phyloP scores from a whole-genome alignment of 176 grass and related monocot species.

The Hordeum marinum region DNA sequence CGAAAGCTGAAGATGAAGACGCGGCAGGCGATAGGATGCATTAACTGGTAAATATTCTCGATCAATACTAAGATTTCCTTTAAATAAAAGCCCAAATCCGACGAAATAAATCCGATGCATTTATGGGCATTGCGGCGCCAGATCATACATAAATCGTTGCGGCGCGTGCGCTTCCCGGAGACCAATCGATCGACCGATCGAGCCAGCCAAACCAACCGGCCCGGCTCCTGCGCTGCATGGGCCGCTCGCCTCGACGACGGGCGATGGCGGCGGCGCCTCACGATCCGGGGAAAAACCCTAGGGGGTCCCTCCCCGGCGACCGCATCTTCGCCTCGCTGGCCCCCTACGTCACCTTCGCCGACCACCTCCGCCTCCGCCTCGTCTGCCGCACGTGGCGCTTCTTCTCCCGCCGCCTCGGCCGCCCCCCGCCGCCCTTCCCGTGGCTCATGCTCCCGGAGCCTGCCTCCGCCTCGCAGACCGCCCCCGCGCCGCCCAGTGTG shows the following conservation, averaged over 20 bases:
- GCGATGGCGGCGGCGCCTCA: not conserved
- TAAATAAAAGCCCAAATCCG: not conserved
- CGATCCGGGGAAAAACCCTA: not conserved
- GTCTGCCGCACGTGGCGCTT: constrained; percentile 24
- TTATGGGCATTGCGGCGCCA: not conserved
- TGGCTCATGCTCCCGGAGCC: constrained; percentile 48
- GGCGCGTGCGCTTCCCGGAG: not conserved
- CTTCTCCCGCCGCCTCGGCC: constrained; percentile 15
- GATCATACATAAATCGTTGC: not conserved
- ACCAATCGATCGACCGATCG: not conserved
- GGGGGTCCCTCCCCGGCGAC: not conserved
- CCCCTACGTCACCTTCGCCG: constrained; percentile 22
- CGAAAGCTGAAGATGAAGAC: not conserved
- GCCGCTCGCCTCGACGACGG: not conserved
- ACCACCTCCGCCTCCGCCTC: constrained; percentile 31
- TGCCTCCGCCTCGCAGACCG: not conserved
- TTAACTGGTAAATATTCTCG: not conserved
- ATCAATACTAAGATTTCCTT: not conserved
- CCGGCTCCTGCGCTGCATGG: not conserved
- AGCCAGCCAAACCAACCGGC: not conserved
- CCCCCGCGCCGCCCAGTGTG: not conserved
- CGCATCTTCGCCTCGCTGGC: constrained; percentile 21
- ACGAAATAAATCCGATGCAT: not conserved
- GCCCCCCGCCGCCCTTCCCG: constrained; percentile 37
- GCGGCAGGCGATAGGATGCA: not conserved